A percentile compares a stretch with the other conserved stretches of the same genome.
Conservation (phyloP, 1,284 basidiomycete species). For the Moesziomyces sp. region DNA sequence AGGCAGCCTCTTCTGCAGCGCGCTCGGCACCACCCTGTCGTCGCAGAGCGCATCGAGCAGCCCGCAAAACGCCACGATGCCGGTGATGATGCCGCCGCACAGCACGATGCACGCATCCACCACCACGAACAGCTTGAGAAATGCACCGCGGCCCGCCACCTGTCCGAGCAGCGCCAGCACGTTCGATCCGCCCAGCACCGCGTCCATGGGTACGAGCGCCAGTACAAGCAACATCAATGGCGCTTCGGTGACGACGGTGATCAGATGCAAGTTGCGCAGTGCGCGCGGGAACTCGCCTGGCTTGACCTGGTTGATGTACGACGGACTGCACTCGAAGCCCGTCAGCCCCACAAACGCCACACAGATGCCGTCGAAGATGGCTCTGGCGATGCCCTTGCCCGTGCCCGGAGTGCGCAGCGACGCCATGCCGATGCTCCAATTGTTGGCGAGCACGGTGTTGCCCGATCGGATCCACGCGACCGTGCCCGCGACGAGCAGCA, state of each 20-base stretch:
- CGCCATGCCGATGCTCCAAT: conserved; percentile 44
- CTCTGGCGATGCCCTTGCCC: conserved; percentile 39
- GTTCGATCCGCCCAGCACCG: conserved; percentile 39
- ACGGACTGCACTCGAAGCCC: conserved; percentile 53
- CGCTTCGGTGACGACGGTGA: conserved; percentile 46
- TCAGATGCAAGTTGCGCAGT: conserved; percentile 48
- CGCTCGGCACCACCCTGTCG: conserved; percentile 74
- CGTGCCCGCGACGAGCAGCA: conserved; percentile 50
- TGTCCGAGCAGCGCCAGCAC: conserved; percentile 43
- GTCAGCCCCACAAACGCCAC: conserved; percentile 58
- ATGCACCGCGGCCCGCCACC: conserved; percentile 32
- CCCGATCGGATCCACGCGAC: conserved; percentile 45
- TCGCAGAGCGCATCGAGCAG: conserved; percentile 44
- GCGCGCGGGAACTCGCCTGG: conserved; percentile 46
- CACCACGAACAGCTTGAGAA: conserved; percentile 51
- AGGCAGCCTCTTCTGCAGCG: conserved; percentile 72
- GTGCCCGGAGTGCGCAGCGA: conserved; percentile 11
- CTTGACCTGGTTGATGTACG: conserved; percentile 53
- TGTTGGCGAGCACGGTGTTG: conserved; percentile 29
- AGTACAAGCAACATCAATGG: conserved; percentile 52
- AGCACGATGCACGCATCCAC: conserved; percentile 54
- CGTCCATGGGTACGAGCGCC: conserved; percentile 37
- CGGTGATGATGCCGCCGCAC: conserved; percentile 56
- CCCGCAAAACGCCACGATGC: conserved; percentile 44
- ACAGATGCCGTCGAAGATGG: conserved; percentile 50